Evolutionary conservation across 1,284 basidiomycete species (phyloP), one percentile per base, ranked within the genome.

Genomic region (Rugosomyces carneus): DNA sequence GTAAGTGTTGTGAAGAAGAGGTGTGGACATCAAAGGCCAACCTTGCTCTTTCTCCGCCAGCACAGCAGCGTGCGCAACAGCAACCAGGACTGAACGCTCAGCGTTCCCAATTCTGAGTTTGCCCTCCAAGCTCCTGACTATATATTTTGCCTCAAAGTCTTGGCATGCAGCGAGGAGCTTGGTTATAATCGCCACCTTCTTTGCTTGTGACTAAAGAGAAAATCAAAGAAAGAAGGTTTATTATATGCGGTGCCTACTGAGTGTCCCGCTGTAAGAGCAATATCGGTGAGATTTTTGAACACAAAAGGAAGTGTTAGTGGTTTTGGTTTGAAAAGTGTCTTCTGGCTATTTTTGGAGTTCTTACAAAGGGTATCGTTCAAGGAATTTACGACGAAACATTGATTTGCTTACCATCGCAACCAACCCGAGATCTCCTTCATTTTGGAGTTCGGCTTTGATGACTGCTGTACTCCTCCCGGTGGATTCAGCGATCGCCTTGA

Each of bases 21-120:
- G 35, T 40, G 53, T 18, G 47, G 29, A 23, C n/a, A 32, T 27
- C 13, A 27, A 53, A 16, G 10, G 60, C 73, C 39, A 50, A 88
- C 89, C 73, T 60, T 66, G 66, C 57, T 86, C 83, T 51, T 81
- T 76, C 61, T 89, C 86, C 23, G 84, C 85, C 43, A 91, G 71
- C 18, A 93, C 88, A 26, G 80, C 78, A 3, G 93, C 92, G 60
- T 92, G 89, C 0, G 92, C 88, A 26, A 96, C 70, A 16, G 92
- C 88, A 21, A 94, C 87, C 15, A 96, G 72, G 5, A 96, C 86
- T 0, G 93, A 94, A 45, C 90, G 83, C 62, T 99, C 96, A 1
- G 96, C 96, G 56, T 99, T 86, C 37, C 96, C 93, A 60, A 99
- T 99, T 5, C 96, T 82, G 29, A 99, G 78, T 67, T 99, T 99